A percentile compares a stretch with the other conserved stretches of the same genome.
Evolutionary conservation across 768 basidiomycete species (phyloP).

Genomic region (Xerocomellus chrysenteron): DNA sequence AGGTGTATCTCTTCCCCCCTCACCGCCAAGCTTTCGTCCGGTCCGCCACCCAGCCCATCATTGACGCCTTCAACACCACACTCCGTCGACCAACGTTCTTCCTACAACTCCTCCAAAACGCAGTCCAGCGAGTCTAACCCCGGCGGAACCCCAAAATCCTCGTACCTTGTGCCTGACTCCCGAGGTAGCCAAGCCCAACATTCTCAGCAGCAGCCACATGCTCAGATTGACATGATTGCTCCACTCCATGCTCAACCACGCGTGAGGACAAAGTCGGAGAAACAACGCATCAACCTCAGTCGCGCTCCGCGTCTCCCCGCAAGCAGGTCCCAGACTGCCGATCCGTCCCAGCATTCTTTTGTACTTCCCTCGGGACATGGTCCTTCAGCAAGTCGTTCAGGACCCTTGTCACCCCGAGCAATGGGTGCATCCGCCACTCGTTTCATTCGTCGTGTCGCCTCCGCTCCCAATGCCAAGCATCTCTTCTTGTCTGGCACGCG

Average conservation of each 20-base stretch:
- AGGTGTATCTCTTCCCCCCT: constrained; percentile 29
- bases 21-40: constrained; percentile 17
- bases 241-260: constrained; percentile 27
- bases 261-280: constrained; percentile 48
- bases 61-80: constrained; percentile 55
- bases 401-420: constrained; percentile 63
- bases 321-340: constrained; percentile 28
- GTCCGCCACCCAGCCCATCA: constrained; percentile 45
- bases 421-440: constrained; percentile 77
- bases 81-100: constrained; percentile 62
- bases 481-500: constrained; percentile 69
- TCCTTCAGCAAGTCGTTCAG: constrained; percentile 39
- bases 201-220: constrained; percentile 13
- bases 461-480: constrained; percentile 94
- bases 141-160: constrained; percentile 28
- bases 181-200: constrained; percentile 12
- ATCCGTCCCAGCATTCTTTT: constrained; percentile 44
- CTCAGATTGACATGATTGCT: constrained; percentile 16
- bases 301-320: constrained; percentile 40
- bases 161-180: constrained; percentile 32
- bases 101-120: constrained; percentile 76
- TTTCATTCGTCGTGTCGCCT: constrained; percentile 93
- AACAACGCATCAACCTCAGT: constrained; percentile 47
- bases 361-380: constrained; percentile 23
- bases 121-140: constrained; percentile 71